Base-by-base conservation (phyloP, 2,329 filamentous ascomycete genomes). In the Sporothrix humicola region DNA sequence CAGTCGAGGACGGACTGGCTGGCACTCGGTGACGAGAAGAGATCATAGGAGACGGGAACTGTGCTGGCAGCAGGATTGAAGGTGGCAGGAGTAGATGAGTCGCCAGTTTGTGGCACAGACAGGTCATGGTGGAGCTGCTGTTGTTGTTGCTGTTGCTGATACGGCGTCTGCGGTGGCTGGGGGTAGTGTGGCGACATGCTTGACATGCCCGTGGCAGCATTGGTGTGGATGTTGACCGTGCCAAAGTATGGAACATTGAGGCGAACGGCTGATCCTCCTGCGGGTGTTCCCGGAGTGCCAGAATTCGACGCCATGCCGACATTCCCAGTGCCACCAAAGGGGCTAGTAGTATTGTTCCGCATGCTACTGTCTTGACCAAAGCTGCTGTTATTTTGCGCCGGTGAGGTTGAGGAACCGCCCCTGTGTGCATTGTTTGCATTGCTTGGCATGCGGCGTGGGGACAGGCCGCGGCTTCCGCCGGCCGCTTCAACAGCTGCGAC, bases 211-310 rank as follows among this genome's bases (percentile, higher is more conserved):
- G 56, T 46, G 17, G 69, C 69, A 2, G 65, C 42, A 23, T 44
- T 58, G 70, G 72, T 76, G 61, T 81, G 82, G 75, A 87, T 84
- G 74, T 83, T 85, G 58, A 87, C 81, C 1, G 83, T 85, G 31
- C 85, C 85, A 2, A 86, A 78, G 74, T 85, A 86, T 0, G 85
- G 85, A 2, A 87, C 81, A 52, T 82, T 82, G 7, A 87, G 80
- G 5, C 81, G 80, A 48, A 86, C 77, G 0, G 74, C 31, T 2
- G 74, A 74, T 0, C 48, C 37, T 5, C 58, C 23, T 2, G 54
- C 58, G 4, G 70, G 15, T 6, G 68, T 23, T 3, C 48, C 66
- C 9, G 52, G 23, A 3, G 50, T 23, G n/a, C 48, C 66, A 17
- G 26, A 13, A 20, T 12, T 31, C 23, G 63, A 2, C 7, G 63